phyloP scores from a whole-genome alignment of 1,139 yeast species.

The Blastobotrys proliferans region DNA sequence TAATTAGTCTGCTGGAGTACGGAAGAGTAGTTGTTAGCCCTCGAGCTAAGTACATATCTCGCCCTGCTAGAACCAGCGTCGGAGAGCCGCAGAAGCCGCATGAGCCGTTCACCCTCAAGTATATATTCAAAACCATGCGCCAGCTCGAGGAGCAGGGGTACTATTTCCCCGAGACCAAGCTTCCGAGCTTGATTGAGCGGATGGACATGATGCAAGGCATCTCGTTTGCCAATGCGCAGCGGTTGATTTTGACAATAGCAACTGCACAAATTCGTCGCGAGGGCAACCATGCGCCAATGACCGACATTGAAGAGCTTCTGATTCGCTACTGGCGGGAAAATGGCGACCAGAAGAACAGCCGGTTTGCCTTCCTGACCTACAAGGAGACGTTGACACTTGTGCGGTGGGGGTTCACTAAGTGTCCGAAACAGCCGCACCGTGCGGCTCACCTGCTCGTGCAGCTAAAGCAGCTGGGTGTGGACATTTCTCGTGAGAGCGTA shows the following conservation, averaged over 20 bases:
- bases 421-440: constrained; percentile 13
- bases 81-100: constrained; percentile 2
- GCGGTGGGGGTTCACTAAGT: constrained; percentile 10
- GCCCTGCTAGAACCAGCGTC: not conserved
- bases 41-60: not conserved
- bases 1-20: constrained; percentile 4
- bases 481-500: constrained; percentile 6
- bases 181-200: constrained; percentile 1
- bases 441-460: constrained; percentile 8
- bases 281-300: too few relatives aligned
- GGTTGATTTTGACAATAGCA: constrained; percentile 3
- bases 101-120: constrained; percentile 2
- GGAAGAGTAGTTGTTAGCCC: constrained; percentile 5
- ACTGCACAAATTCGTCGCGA: not conserved
- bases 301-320: constrained; percentile 2
- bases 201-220: constrained; percentile 6
- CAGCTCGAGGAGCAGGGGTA: not conserved
- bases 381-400: constrained; percentile 2
- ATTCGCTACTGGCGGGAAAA: not conserved
- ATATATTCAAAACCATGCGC: constrained; percentile 2
- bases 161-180: not conserved
- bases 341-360: not conserved
- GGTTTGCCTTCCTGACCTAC: not conserved
- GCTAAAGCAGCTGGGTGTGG: constrained; percentile 11
- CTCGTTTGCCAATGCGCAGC: not conserved